Percentiles rank a stretch among this genome's conserved stretches.
These are phyloP conservation scores for Madurella mycetomatis DNA, from an alignment of 2,329 filamentous ascomycete species.

Conservation along the genomic window DNA sequence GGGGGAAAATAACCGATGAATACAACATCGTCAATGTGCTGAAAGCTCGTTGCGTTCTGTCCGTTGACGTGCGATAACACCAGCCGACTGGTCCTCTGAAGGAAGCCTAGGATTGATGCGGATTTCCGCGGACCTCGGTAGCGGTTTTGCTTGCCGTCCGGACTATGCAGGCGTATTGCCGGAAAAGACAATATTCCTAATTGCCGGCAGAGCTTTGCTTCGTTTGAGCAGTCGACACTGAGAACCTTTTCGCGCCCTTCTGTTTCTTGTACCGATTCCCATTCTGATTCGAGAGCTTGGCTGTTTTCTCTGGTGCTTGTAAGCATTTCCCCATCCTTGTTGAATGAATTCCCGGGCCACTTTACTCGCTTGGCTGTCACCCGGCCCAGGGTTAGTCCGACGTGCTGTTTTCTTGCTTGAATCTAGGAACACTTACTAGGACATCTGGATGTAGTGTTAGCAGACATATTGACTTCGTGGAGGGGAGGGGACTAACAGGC, in stretches of 20 bases:
- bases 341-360: background rate
- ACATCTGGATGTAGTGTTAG: background rate
- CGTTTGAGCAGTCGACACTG: slow-evolving; percentile 39
- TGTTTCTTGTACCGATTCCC: slow-evolving; percentile 27
- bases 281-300: slow-evolving; percentile 35
- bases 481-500: slow-evolving; percentile 30
- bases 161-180: slow-evolving; percentile 41
- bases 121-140: slow-evolving; percentile 43
- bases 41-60: slow-evolving; percentile 32
- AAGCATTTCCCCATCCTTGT: background rate
- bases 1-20: slow-evolving; percentile 38
- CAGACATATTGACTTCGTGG: too few species aligned
- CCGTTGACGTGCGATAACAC: slow-evolving; percentile 27
- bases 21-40: slow-evolving; percentile 37
- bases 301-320: slow-evolving; percentile 29
- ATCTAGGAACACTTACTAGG: background rate
- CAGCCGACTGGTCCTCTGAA: slow-evolving; percentile 29
- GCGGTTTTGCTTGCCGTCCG: slow-evolving; percentile 30
- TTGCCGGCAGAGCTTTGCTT: slow-evolving; percentile 37
- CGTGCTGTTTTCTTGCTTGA: background rate
- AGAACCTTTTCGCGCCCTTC: slow-evolving; percentile 23
- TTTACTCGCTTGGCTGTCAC: background rate
- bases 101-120: slow-evolving; percentile 29
- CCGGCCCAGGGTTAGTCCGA: too few species aligned
- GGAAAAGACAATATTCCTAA: slow-evolving; percentile 43